Evolutionary conservation across 441 rosid species (phyloP).

Genomic region (Croton laevigatus): DNA sequence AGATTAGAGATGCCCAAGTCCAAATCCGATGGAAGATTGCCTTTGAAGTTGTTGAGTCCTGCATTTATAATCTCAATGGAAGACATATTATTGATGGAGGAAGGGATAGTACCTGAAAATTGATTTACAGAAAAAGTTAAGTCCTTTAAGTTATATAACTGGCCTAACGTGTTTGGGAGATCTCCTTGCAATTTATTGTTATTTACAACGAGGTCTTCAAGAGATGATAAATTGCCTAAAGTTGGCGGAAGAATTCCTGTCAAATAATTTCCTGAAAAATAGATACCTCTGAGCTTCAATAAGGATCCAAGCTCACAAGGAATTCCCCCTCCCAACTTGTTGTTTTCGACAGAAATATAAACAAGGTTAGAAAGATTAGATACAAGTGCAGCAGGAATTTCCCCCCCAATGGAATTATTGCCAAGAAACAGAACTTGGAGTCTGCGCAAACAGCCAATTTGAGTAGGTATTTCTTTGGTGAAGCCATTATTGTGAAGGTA

Average conservation of each 20-base stretch:
- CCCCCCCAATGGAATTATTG: background rate
- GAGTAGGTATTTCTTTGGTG: background rate
- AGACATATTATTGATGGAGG: background rate
- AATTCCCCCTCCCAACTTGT: background rate
- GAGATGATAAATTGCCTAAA: background rate
- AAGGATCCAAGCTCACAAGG: slow-evolving; percentile 1
- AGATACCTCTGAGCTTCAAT: background rate
- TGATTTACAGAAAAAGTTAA: background rate
- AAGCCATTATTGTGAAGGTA: background rate
- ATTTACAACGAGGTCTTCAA: background rate
- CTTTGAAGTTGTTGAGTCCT: background rate
- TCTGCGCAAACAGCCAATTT: background rate
- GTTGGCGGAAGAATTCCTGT: background rate
- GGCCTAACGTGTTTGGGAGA: background rate
- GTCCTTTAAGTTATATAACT: background rate
- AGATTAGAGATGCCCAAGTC: background rate
- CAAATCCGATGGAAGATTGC: background rate
- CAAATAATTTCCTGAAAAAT: background rate
- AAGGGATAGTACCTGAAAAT: background rate
- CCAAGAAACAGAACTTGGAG: background rate
- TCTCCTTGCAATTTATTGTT: background rate
- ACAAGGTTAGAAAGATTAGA: background rate
- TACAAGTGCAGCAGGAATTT: background rate
- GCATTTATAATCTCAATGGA: background rate
- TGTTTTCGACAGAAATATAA: background rate